Base-by-base conservation (phyloP, 2,329 filamentous ascomycete species). In the Amauroascus niger region DNA sequence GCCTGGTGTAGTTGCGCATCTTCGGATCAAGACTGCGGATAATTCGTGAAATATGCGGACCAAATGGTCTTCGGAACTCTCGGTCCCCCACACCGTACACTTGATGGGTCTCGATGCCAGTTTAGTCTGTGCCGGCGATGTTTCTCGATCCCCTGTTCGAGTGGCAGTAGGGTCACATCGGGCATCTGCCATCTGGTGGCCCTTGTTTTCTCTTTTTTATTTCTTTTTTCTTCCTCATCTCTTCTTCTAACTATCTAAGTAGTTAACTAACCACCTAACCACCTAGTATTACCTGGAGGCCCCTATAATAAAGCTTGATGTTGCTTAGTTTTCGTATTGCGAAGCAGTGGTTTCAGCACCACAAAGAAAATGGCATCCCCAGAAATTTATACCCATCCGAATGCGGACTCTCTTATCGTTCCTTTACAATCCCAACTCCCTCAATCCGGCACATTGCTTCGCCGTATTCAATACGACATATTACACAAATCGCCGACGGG, bases 401-500 rank as follows among this genome's bases (percentile, higher is more conserved):
- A 52, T n/a, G 41, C 55, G 1, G 35, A 52, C 26, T 50, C 35
- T 3, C 44, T 64, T 13, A 51, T 70, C 3, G 58, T 67, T 7
- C 53, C 58, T 39, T 65, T 74, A 3, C 56, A 61, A n/a, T 28
- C 60, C 4, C 63, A 69, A 40, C 60, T 74, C 6, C 71, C 71
- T 1, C 62, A 67, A 52, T 69, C 69, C 1, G 59, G 69, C 3
- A 64, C 69, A 1, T 53, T 73, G 0, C 56, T 69, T 18, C 65
- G 70, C 7, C 64, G 70, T 32, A 66, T 74, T 52, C 70, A 74
- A 55, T 67, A 70, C 55, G 61, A 65, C 32, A 26, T 64, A 47
- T 55, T 61, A 1, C 63, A 67, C 56, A 64, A 65, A 6, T 65
- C 64, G 2, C 18, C 60, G 32, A 70, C 67, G 5, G 67, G 68